Percentiles rank a stretch among this genome's conserved stretches.
Conservation (phyloP, 2,329 filamentous ascomycete species). For the Didymellaceae sp. region DNA sequence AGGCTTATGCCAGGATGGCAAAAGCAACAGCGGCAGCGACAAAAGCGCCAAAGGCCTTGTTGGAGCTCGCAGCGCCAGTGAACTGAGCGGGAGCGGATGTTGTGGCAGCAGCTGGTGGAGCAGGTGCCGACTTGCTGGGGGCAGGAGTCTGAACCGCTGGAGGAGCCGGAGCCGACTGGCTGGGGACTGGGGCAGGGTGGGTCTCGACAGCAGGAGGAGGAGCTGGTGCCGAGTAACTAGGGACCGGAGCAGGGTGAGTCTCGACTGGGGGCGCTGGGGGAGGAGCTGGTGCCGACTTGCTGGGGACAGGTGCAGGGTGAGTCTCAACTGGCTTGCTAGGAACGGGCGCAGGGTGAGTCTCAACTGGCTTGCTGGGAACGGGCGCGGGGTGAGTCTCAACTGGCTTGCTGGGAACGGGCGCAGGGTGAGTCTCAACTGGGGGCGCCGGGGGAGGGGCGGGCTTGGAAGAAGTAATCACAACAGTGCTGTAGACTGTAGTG, state of each 20-base stretch:
- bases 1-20: slow-evolving; percentile 26
- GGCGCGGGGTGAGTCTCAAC: too few relatives aligned
- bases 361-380: slow-evolving; percentile 15
- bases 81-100: slow-evolving; percentile 23
- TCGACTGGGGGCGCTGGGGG: not conserved
- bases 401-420: not conserved
- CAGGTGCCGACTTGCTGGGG: slow-evolving; percentile 12
- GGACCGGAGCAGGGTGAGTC: slow-evolving; percentile 9
- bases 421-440: slow-evolving; percentile 4
- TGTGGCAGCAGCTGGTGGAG: slow-evolving; percentile 13
- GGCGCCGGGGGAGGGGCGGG: not conserved
- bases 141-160: slow-evolving; percentile 11
- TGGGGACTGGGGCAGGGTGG: not conserved
- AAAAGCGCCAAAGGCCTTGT: slow-evolving; percentile 34
- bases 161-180: slow-evolving; percentile 18
- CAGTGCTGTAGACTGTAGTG: slow-evolving; percentile 13
- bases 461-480: not conserved
- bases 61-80: slow-evolving; percentile 34
- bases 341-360: not conserved
- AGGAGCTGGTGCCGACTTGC: slow-evolving; percentile 3
- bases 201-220: slow-evolving; percentile 7
- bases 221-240: slow-evolving; percentile 3
- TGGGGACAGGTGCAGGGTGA: slow-evolving; percentile 7
- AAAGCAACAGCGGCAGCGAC: slow-evolving; percentile 34
- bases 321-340: slow-evolving; percentile 14